These are phyloP conservation scores for Clarireedia hainanense DNA, from an alignment of 2,329 filamentous ascomycete species.

Conservation along the genomic window DNA sequence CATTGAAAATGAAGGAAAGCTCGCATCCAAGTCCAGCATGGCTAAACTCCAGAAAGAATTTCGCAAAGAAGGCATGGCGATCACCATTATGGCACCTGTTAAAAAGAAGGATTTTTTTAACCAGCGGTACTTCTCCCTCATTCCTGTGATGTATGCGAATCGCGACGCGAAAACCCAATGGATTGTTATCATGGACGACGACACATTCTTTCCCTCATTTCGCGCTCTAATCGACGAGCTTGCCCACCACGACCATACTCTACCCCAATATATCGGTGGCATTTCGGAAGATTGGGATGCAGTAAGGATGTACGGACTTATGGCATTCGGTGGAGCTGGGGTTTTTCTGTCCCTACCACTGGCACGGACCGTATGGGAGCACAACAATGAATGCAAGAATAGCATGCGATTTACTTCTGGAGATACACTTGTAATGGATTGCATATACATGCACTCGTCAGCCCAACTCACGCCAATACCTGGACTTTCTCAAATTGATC, in stretches of 20 bases:
- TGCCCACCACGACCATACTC: conserved; percentile 20
- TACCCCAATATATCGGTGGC: conserved; percentile 24
- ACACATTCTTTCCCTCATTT: conserved; percentile 29
- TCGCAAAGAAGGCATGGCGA: conserved; percentile 21
- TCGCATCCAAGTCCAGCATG: conserved; percentile 22
- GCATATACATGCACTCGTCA: conserved; percentile 21
- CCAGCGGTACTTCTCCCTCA: conserved; percentile 38
- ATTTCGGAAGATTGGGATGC: conserved; percentile 28
- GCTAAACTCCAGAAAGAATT: conserved; percentile 21
- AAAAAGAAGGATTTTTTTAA: conserved; percentile 19
- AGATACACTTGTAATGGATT: conserved; percentile 28
- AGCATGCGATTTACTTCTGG: conserved; percentile 24
- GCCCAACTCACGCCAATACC: conserved; percentile 23
- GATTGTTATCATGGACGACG: conserved; percentile 26
- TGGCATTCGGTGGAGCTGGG: conserved; percentile 28
- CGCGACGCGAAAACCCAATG: conserved; percentile 31
- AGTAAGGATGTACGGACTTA: conserved; percentile 27
- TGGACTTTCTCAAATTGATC: conserved; percentile 26
- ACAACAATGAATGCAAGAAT: conserved; percentile 22
- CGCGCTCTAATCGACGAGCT: conserved; percentile 28
- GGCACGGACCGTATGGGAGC: conserved; percentile 20
- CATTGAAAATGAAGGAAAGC: conserved; percentile 23
- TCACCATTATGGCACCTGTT: conserved; percentile 24
- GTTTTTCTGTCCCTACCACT: conserved; percentile 24
- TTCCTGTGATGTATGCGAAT: conserved; percentile 34